phyloP scores from a whole-genome alignment of 176 grass and related monocot species.

The Aechmea fasciata region DNA sequence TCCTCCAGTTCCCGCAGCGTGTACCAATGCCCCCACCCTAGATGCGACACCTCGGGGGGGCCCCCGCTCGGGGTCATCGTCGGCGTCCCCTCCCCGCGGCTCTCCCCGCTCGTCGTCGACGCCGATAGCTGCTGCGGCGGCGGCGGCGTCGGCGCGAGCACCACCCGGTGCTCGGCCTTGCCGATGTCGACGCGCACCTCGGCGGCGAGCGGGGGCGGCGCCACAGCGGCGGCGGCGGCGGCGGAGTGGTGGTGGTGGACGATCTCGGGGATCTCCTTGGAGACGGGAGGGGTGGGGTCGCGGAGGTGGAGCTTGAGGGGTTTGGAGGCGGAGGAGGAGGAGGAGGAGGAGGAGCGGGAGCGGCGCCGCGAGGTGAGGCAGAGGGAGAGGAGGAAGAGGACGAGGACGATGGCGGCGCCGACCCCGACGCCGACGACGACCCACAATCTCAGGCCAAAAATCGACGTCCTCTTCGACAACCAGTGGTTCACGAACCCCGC shows the following conservation, averaged over 20 bases:
- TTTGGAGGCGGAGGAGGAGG: conserved; percentile 20
- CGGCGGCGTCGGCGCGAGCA: conserved; percentile 21
- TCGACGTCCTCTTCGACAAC: conserved; percentile 58
- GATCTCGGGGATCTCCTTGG: conserved; percentile 46
- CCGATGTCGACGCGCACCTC: conserved; percentile 46
- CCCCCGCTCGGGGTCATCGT: conserved; percentile 15
- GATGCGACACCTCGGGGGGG: conserved; percentile 42
- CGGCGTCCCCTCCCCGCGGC: conserved; percentile 20
- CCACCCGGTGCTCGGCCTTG: conserved; percentile 34
- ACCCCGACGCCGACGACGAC: conserved; percentile 41
- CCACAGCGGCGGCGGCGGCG: conserved; percentile 18
- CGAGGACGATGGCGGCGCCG: conserved; percentile 25
- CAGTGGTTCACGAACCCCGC: conserved; percentile 36
- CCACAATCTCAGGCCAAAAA: conserved; percentile 68
- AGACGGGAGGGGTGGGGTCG: conserved; percentile 27
- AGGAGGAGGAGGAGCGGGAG: conserved; percentile 16
- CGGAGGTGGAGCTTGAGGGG: conserved; percentile 41
- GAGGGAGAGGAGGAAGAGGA: conserved; percentile 37
- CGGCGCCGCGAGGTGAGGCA: conserved; percentile 46
- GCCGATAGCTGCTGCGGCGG: conserved; percentile 20
- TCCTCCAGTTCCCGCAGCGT: conserved; percentile 57
- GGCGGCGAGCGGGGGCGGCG: conserved; percentile 27
- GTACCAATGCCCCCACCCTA: conserved; percentile 67
- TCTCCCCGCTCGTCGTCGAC: conserved; percentile 24
- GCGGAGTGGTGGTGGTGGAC: conserved; percentile 20